phyloP scores from a whole-genome alignment of 2,329 filamentous ascomycete species.

The Colletotrichum sojae region DNA sequence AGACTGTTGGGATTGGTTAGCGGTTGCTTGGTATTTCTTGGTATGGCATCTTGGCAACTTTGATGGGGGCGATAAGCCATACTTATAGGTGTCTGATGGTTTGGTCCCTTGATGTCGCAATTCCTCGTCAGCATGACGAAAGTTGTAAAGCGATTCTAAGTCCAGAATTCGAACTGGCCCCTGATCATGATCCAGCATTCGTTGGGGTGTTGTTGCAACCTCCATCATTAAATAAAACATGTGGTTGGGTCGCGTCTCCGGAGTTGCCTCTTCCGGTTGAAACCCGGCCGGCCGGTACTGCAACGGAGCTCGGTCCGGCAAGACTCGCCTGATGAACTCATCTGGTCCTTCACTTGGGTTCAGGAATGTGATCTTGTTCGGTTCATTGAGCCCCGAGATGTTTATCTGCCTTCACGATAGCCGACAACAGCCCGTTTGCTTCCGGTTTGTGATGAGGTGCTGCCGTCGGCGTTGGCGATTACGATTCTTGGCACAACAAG shows the following conservation, averaged over 20 bases:
- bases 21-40: conserved; percentile 35
- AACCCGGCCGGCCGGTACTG: not conserved
- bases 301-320: not conserved
- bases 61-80: not conserved
- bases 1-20: not conserved
- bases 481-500: no score
- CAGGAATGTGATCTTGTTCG: not conserved
- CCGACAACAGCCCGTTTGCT: no score
- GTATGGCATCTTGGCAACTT: conserved; percentile 32
- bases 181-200: no score
- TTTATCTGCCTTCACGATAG: no score
- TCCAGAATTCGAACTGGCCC: not conserved
- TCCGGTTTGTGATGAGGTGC: no score
- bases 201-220: no score
- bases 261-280: not conserved
- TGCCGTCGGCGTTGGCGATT: no score
- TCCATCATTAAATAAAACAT: not conserved
- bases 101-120: not conserved
- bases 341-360: not conserved
- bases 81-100: not conserved
- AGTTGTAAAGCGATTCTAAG: not conserved
- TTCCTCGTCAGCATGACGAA: not conserved
- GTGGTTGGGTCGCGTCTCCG: not conserved
- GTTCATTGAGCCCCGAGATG: no score
- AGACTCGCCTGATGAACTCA: not conserved